phyloP scores from a whole-genome alignment of 2,329 filamentous ascomycete species.

The Seiridium cupressi region DNA sequence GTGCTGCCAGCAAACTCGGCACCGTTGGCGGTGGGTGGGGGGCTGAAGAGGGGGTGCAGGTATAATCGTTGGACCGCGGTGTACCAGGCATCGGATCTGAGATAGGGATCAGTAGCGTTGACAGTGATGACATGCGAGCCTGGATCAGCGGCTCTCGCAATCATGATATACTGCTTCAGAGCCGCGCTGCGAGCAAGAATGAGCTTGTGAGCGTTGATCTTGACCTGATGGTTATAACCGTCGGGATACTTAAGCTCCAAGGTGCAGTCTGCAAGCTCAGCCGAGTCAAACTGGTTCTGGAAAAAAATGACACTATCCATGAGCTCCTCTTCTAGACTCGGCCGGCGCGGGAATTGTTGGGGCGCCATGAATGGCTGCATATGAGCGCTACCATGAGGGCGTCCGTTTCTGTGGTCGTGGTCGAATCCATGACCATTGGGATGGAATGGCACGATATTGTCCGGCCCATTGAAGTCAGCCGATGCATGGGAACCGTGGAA shows the following conservation, averaged over 20 bases:
- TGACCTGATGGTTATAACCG: slow-evolving; percentile 33
- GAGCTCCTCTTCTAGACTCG: slow-evolving; percentile 20
- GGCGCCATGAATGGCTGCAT: slow-evolving; percentile 26
- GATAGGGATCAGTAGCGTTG: slow-evolving; percentile 49
- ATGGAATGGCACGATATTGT: slow-evolving; percentile 35
- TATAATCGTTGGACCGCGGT: slow-evolving; percentile 58
- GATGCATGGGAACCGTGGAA: slow-evolving; percentile 62
- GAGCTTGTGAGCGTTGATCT: slow-evolving; percentile 53
- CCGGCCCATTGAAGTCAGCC: slow-evolving; percentile 38
- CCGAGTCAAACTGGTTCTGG: slow-evolving; percentile 34
- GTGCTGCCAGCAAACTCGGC: slow-evolving; percentile 35
- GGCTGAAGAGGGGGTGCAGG: slow-evolving; percentile 46
- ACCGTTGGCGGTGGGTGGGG: slow-evolving; percentile 27
- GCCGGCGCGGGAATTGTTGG: slow-evolving; percentile 17
- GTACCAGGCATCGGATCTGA: slow-evolving; percentile 56
- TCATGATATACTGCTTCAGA: slow-evolving; percentile 30
- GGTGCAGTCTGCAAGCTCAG: slow-evolving; percentile 39
- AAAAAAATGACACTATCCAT: slow-evolving; percentile 30
- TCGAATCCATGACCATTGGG: slow-evolving; percentile 30
- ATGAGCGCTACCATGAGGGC: slow-evolving; percentile 15
- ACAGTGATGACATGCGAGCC: slow-evolving; percentile 40
- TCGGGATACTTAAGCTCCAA: slow-evolving; percentile 38
- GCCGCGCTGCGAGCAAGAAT: slow-evolving; percentile 52
- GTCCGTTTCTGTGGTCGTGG: slow-evolving; percentile 4
- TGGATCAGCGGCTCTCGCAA: slow-evolving; percentile 29